Evolutionary conservation across 371 early-diverging fungal species (phyloP), one percentile per base, ranked within the genome.

Genomic region (Zychaea mexicana): DNA sequence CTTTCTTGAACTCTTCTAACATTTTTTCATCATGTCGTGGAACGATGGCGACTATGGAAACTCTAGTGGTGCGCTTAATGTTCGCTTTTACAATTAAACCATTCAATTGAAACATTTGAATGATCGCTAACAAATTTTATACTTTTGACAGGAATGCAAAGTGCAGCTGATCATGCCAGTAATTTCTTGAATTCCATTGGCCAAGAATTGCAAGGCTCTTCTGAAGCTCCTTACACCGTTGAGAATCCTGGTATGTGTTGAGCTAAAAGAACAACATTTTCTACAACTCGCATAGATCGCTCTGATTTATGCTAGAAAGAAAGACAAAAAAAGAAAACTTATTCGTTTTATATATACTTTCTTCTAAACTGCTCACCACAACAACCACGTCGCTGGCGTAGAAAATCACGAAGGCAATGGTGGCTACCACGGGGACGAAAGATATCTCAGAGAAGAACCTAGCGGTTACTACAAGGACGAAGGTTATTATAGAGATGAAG

Each of bases 181-280:
- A 77, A 79, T 9, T 82, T 82, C 62, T 59, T 82, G 32, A 73
- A 67, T 66, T 81, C 82, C 47, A 68, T 81, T n/a, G 75, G 75
- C 8, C 77, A 78, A 57, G 75, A 80, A 46, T 57, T 80, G 22
- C 70, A 70, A 49, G 67, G 64, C 30, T 53, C 69, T 1, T 52
- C 45, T 38, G 73, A 71, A 10, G 57, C 39, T 13, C 66, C 7
- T 17, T 42, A 42, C n/a, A 42, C 1, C 7, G n/a, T 42, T 12
- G 42, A 42, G n/a, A 42, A 42, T 42, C n/a, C n/a, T n/a, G n/a
- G n/a, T n/a, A n/a, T n/a, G 15, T 7, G 39, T 3, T 39, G 2
- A 39, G 3, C 10, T 15, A 8, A 39, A 39, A 8, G n/a, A 39
- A 3, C 13, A 39, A 8, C 15, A 39, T 7, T 39, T 7, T 15